Evolutionary conservation across 2,329 filamentous ascomycete species (phyloP).

Genomic region (Trichoderma polysporum): DNA sequence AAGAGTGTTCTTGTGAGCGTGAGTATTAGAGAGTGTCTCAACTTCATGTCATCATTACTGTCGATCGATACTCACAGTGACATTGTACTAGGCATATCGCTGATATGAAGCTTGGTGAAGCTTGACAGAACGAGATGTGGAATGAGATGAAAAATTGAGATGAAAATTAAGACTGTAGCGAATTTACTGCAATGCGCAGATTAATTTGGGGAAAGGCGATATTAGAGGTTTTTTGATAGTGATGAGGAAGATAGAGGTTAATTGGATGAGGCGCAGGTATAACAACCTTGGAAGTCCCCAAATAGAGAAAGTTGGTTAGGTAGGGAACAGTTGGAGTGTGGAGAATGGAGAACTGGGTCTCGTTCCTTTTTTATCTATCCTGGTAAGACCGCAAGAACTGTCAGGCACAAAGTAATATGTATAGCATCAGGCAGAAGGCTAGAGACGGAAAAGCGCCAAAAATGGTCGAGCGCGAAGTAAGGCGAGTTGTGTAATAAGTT

Average conservation of each 20-base stretch:
- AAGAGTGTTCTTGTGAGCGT: too few species aligned
- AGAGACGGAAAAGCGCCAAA: slow-evolving; percentile 13
- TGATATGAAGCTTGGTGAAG: too few species aligned
- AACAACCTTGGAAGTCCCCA: slow-evolving; percentile 28
- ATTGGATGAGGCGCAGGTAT: slow-evolving; percentile 43
- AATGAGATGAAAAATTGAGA: too few species aligned
- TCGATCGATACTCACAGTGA: too few species aligned
- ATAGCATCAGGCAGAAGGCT: not conserved
- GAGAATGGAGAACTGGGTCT: slow-evolving; percentile 49
- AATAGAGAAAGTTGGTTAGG: slow-evolving; percentile 37
- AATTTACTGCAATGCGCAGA: too few species aligned
- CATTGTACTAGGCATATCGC: too few species aligned
- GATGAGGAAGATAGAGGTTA: slow-evolving; percentile 30
- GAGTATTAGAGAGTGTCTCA: too few species aligned
- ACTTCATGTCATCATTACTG: too few species aligned
- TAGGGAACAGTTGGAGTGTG: slow-evolving; percentile 45
- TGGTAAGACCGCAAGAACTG: slow-evolving; percentile 21
- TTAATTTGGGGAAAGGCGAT: too few species aligned
- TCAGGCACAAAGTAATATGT: slow-evolving; percentile 25
- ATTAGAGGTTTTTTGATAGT: too few species aligned
- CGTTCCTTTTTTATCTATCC: slow-evolving; percentile 41
- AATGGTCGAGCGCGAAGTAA: slow-evolving; percentile 10
- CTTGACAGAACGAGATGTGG: too few species aligned
- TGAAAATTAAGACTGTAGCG: too few species aligned
- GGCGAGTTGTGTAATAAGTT: not conserved